phyloP scores from a whole-genome alignment of 2,329 filamentous ascomycete species.

The Cladosporium halotolerans region DNA sequence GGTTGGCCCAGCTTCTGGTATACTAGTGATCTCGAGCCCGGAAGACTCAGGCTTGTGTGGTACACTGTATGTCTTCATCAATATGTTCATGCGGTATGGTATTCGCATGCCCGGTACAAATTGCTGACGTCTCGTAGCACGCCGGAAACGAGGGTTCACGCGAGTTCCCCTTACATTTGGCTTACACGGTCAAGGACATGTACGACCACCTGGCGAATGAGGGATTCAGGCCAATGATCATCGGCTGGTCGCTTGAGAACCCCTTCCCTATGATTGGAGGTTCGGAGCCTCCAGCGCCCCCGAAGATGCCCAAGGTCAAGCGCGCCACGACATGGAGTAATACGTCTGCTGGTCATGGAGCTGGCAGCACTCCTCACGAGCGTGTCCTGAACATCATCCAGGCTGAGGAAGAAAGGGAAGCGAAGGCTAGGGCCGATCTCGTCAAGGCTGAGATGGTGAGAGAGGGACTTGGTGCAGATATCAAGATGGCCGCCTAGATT shows the following conservation, averaged over 20 bases:
- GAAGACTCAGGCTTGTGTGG: constrained; percentile 26
- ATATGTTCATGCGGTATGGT: background rate
- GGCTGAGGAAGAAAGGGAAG: constrained; percentile 27
- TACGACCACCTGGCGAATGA: constrained; percentile 26
- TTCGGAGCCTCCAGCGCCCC: constrained; percentile 22
- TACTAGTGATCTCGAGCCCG: constrained; percentile 23
- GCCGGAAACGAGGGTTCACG: constrained; percentile 25
- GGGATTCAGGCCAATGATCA: constrained; percentile 28
- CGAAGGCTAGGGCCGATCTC: constrained; percentile 18
- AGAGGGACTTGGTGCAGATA: constrained; percentile 3
- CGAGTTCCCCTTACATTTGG: constrained; percentile 26
- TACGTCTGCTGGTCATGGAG: constrained; percentile 21
- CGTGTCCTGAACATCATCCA: constrained; percentile 30
- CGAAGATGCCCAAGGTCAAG: constrained; percentile 19
- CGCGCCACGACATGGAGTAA: constrained; percentile 24
- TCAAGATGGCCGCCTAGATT: constrained; percentile 5
- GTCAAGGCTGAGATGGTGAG: constrained; percentile 8
- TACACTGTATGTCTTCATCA: constrained; percentile 21
- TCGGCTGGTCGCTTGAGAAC: constrained; percentile 29
- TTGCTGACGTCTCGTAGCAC: constrained; percentile 19
- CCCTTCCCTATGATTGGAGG: constrained; percentile 31
- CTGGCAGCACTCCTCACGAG: constrained; percentile 24
- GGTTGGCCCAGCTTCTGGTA: constrained; percentile 20
- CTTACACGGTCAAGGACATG: constrained; percentile 28
- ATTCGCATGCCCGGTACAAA: too few species aligned